Base-by-base conservation (phyloP, 2,329 filamentous ascomycete genomes). In the Aureobasidium lini region DNA sequence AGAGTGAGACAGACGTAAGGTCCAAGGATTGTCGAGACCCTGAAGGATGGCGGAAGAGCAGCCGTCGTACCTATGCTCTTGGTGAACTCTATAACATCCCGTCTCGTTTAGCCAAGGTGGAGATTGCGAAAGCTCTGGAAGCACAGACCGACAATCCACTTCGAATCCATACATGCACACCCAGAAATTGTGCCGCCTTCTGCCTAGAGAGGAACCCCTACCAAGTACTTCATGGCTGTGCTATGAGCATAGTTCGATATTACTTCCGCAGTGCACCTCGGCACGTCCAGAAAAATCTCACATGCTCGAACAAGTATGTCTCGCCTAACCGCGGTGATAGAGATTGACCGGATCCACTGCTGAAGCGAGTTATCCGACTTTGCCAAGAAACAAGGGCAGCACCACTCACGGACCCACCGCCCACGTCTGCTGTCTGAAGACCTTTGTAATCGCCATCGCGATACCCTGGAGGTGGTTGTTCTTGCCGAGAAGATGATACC, bases 341-440 rank as follows among this genome's bases (percentile, higher is more conserved):
- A 48, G 44, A 48, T 48, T 48, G 7, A n/a, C 34, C 49, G 7
- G 16, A 54, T 36, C 36, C 36, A 42, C 50, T 42, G 36, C 50
- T 36, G 50, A 54, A 31, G 36, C 23, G 36, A 42, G 31, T 18
- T 31, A 13, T 15, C 49, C 49, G 16, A 53, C 18, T 36, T 18
- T 53, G 49, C 36, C 49, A 53, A 53, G 18, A 53, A n/a, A 31
- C 49, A 53, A 10, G 6, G 44, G 18, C 44, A 43, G 70, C 74
- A 77, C 23, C 88, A 88, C 15, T 42, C 6, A 42, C 16, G 15
- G 39, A 42, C 39, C 15, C 39, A 42, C 15, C 39, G 6, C 39
- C 15, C 15, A 42, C 39, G 39, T 42, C 39, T 15, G 39, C 15
- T 42, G 39, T 42, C 39, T 6, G 11, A 34, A 11, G 15, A 42